phyloP scores from a whole-genome alignment of 345 rosid genomes.

The Populus davidiana region DNA sequence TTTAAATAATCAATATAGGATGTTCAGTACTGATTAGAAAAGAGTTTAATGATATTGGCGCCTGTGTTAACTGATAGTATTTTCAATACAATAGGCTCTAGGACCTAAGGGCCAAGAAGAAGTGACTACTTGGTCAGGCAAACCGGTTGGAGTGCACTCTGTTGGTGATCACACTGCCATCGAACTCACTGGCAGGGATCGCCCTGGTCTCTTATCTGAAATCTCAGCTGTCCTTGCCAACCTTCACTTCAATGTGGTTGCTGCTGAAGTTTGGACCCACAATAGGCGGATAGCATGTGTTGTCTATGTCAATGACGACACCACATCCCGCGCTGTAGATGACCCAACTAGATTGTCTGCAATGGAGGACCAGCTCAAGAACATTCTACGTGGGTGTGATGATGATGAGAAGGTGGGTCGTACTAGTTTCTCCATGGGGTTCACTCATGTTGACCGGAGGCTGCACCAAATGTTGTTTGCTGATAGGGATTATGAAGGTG shows the following conservation, averaged over 20 bases:
- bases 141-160: constrained; percentile 74
- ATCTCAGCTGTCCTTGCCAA: constrained; percentile 74
- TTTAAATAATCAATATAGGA: background rate
- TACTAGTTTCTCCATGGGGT: constrained; percentile 76
- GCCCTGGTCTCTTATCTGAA: constrained; percentile 88
- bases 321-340: constrained; percentile 51
- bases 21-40: background rate
- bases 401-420: constrained; percentile 58
- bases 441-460: constrained; percentile 80
- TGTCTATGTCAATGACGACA: constrained; percentile 67
- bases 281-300: constrained; percentile 79
- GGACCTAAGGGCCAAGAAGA: constrained; percentile 68
- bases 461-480: constrained; percentile 96
- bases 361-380: constrained; percentile 79
- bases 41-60: background rate
- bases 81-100: constrained; percentile 44
- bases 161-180: constrained; percentile 81
- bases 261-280: constrained; percentile 95
- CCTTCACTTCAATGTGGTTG: constrained; percentile 73
- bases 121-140: constrained; percentile 56
- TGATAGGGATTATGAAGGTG: constrained; percentile 80
- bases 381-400: constrained; percentile 67
- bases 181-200: constrained; percentile 81
- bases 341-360: constrained; percentile 55
- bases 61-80: background rate